Evolutionary conservation across 768 basidiomycete genomes (phyloP).

Genomic region (Suillus americanus): DNA sequence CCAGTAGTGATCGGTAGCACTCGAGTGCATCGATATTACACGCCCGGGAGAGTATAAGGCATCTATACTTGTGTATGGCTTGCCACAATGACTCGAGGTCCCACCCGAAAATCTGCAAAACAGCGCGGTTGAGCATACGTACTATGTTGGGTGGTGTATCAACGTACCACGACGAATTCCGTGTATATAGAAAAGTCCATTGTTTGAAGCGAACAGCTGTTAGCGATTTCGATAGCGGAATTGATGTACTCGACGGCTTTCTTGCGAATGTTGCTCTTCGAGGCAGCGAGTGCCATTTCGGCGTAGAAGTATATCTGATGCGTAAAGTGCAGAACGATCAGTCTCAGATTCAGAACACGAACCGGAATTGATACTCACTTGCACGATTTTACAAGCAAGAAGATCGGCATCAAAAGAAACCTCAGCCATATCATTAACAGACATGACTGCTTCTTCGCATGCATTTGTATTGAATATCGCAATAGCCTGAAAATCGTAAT

Average conservation of each 20-base stretch:
- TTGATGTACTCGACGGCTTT: not conserved
- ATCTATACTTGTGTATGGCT: not conserved
- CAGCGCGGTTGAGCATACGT: not conserved
- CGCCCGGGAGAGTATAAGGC: not conserved
- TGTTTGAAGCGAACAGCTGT: not conserved
- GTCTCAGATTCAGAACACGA: not conserved
- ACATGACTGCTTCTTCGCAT: not conserved
- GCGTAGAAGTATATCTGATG: not conserved
- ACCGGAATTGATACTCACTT: not conserved
- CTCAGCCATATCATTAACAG: not conserved
- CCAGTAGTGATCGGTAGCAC: not conserved
- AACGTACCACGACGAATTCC: not conserved
- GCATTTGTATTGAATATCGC: not conserved
- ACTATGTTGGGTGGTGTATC: not conserved
- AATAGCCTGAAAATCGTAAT: not conserved
- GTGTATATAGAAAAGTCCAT: not conserved
- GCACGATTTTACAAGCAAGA: not conserved
- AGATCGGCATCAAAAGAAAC: not conserved
- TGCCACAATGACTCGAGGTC: not conserved
- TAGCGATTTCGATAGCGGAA: not conserved
- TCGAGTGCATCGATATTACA: not conserved
- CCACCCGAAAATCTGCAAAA: not conserved
- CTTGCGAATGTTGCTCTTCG: not conserved
- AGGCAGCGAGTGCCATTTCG: not conserved
- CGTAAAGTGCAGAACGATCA: not conserved